These are phyloP conservation scores for Neurospora sp. DNA, from an alignment of 495 filamentous ascomycete genomes.

Conservation along the genomic window DNA sequence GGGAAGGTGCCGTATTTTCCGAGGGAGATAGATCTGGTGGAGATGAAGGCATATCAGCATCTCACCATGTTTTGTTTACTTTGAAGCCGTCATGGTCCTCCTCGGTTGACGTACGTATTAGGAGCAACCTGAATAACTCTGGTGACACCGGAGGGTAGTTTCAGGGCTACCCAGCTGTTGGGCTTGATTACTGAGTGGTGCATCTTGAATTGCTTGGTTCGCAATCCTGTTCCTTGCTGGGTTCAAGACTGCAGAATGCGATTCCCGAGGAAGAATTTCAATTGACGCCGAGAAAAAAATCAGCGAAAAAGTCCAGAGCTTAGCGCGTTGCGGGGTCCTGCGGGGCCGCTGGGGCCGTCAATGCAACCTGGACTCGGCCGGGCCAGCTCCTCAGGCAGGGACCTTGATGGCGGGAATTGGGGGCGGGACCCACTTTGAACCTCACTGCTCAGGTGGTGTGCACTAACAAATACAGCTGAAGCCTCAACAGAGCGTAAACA, in stretches of 20 bases:
- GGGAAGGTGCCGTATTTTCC: constrained; percentile 88
- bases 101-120: constrained; percentile 57
- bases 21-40: constrained; percentile 61
- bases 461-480: background rate
- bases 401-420: background rate
- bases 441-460: background rate
- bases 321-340: background rate
- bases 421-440: background rate
- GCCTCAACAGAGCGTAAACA: background rate
- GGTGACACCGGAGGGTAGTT: constrained; percentile 56
- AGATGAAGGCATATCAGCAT: background rate
- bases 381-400: background rate
- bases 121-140: constrained; percentile 56
- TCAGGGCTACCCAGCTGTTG: constrained; percentile 53
- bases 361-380: background rate
- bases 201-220: constrained; percentile 19
- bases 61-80: constrained; percentile 5
- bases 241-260: background rate
- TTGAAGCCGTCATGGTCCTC: background rate
- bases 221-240: background rate
- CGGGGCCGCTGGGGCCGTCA: background rate
- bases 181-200: constrained; percentile 44
- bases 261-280: background rate
- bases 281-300: background rate
- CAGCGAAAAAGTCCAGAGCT: background rate